Evolutionary conservation across 345 rosid species (phyloP).

Genomic region (Xanthoceras sorbifolium): DNA sequence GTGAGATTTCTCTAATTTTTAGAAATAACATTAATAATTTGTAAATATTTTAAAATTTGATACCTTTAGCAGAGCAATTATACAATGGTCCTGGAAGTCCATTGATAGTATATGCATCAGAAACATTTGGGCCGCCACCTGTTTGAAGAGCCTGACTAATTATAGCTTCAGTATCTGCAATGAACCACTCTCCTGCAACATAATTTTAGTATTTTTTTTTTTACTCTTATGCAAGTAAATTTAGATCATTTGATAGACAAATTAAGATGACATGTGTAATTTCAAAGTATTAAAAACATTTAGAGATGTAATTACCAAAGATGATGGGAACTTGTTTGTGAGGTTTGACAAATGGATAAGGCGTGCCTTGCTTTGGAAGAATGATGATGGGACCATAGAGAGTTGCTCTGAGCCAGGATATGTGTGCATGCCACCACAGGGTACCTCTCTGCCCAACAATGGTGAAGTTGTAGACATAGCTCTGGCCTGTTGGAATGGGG

Average conservation of each 20-base stretch:
- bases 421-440: no score
- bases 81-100: slow-evolving; percentile 79
- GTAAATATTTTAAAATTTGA: no score
- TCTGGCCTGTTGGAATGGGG: slow-evolving; percentile 60
- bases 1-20: no score
- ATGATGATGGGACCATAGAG: slow-evolving; percentile 71
- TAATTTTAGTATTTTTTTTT: no score
- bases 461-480: slow-evolving; percentile 58
- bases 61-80: slow-evolving; percentile 78
- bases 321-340: slow-evolving; percentile 69
- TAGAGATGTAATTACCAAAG: slow-evolving; percentile 25
- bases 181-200: slow-evolving; percentile 75
- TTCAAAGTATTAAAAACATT: no score
- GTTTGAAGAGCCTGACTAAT: slow-evolving; percentile 63
- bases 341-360: slow-evolving; percentile 76
- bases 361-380: slow-evolving; percentile 57
- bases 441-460: slow-evolving; percentile 62
- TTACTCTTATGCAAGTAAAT: no score
- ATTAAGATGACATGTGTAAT: no score
- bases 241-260: no score
- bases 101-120: slow-evolving; percentile 74
- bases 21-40: no score
- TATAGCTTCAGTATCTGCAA: slow-evolving; percentile 64
- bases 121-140: slow-evolving; percentile 80
- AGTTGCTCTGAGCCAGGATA: slow-evolving; percentile 75